Evolutionary conservation across 352 stramenopile species (phyloP), one percentile per base, ranked within the genome.

Genomic region (Globisporangium ultimum): DNA sequence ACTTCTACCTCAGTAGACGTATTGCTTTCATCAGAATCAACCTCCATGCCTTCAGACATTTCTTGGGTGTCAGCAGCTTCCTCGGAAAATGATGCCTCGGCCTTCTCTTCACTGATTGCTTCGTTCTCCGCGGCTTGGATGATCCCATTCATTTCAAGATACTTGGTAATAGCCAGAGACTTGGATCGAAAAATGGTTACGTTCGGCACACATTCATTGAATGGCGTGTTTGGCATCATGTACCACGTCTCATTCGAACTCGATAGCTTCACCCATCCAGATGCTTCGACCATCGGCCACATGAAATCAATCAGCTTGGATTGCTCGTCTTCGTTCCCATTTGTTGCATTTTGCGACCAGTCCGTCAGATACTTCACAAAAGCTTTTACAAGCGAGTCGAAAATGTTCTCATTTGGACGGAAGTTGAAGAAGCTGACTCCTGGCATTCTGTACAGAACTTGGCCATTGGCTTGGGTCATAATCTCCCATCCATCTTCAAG

Each of bases 141-240:
- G 20, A 66, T n/a, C 11, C 60, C 60, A 12, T 22, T 66, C 20
- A 54, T 65, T 41, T 76, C 64, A n/a, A 95, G 52, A 32, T 81
- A 90, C 55, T 80, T 90, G 54, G 70, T 66, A 38, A 91, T 67
- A 21, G 78, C 83, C 18, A 76, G 59, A n/a, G 66, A 43, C 60
- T 91, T 89, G 20, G 74, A 80, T 38, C 72, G 60, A 53, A 93
- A 91, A 51, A 95, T 81, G 13, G 78, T 95, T 15, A 83, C 72
- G 55, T 92, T 89, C 10, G 84, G 84, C 12, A 84, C 60, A 55
- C 76, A 93, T 54, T 82, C 70, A 45, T 81, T 70, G 53, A 93
- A 95, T 1, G 71, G 55, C 45, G 77, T 85, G 63, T 84, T 70
- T 18, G 75, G 73, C 64, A 87, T 84, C 56, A 78, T 74, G 63